Evolutionary conservation across 2,329 filamentous ascomycete genomes (phyloP).

Genomic region (Diplodia seriata): DNA sequence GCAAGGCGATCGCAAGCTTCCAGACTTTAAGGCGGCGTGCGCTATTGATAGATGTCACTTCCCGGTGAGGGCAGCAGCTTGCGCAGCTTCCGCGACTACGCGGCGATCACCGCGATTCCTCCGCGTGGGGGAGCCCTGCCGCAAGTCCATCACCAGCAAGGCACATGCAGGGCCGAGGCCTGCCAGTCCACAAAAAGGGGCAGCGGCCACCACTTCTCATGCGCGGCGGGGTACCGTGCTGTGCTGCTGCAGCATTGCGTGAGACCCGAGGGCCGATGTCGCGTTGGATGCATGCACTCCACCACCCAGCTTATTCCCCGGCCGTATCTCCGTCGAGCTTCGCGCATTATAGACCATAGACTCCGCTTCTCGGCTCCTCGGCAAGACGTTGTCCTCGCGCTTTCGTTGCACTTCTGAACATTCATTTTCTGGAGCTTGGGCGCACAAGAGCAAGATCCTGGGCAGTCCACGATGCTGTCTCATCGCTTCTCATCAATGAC

Average conservation of each 20-base stretch:
- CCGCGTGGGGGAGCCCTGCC: constrained; percentile 26
- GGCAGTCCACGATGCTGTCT: constrained; percentile 26
- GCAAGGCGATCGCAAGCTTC: background rate
- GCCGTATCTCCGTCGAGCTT: constrained; percentile 13
- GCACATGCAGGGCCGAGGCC: constrained; percentile 13
- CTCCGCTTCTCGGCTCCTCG: background rate
- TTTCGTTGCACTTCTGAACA: background rate
- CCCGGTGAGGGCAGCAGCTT: constrained; percentile 3
- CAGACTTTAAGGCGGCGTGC: constrained; percentile 22
- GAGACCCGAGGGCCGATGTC: constrained; percentile 28
- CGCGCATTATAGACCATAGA: constrained; percentile 10
- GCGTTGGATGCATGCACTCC: background rate
- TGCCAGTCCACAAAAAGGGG: constrained; percentile 9
- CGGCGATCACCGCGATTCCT: constrained; percentile 27
- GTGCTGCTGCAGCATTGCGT: background rate
- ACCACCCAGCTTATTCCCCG: constrained; percentile 21
- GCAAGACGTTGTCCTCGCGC: background rate
- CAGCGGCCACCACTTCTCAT: constrained; percentile 20
- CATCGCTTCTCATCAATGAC: constrained; percentile 26
- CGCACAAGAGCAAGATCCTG: background rate
- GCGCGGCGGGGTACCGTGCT: constrained; percentile 12
- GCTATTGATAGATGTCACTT: constrained; percentile 22
- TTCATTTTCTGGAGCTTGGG: background rate
- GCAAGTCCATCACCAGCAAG: background rate
- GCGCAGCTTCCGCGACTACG: constrained; percentile 26